phyloP scores from a whole-genome alignment of 352 stramenopile genomes.

The Blastocystis sp. region DNA sequence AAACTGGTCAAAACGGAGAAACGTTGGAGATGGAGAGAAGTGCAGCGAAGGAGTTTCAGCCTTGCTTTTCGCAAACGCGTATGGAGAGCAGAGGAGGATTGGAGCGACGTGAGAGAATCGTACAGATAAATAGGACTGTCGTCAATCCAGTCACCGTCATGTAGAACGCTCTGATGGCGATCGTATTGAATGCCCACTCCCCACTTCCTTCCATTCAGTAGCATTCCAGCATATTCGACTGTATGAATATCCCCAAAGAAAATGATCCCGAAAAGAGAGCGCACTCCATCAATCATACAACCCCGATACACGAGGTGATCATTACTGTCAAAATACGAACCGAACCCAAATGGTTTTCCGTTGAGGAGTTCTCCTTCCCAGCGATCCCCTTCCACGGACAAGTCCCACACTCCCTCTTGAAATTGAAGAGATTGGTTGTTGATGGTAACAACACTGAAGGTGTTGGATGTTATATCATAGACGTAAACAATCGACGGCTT shows the following conservation, averaged over 20 bases:
- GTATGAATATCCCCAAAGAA: background rate
- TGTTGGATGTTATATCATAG: no score
- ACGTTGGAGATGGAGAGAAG: background rate
- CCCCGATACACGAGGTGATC: background rate
- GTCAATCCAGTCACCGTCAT: background rate
- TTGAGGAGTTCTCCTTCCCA: constrained; percentile 21
- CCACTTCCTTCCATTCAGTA: background rate
- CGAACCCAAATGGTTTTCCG: background rate
- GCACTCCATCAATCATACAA: background rate
- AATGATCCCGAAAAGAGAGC: background rate
- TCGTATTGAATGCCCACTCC: background rate
- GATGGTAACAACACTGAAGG: no score
- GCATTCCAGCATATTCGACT: background rate
- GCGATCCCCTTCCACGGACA: background rate
- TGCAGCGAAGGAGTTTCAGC: background rate
- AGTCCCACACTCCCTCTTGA: no score
- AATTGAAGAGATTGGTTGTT: no score
- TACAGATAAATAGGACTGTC: background rate
- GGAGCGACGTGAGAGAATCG: background rate
- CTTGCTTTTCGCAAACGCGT: background rate
- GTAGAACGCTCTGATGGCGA: background rate
- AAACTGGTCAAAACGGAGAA: no score
- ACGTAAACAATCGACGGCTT: no score
- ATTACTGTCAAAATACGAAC: background rate
- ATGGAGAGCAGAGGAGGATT: background rate